A percentile compares a stretch with the other conserved stretches of the same genome.
Evolutionary conservation across 2,329 filamentous ascomycete species (phyloP).

Genomic region (Diaporthe caulivora): DNA sequence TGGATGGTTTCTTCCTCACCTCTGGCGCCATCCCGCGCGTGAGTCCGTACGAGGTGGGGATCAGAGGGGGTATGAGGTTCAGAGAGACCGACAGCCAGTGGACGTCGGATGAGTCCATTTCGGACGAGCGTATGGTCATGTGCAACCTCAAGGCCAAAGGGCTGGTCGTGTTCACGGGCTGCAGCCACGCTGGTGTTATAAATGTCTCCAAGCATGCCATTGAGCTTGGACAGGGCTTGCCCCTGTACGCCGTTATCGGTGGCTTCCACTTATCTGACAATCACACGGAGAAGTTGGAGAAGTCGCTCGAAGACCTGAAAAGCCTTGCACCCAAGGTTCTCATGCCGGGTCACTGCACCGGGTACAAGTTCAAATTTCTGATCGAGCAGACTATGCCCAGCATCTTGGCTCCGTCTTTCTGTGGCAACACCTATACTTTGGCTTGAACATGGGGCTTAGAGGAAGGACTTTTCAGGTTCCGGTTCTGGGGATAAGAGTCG

Average conservation of each 20-base stretch:
- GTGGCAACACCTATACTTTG: conserved; percentile 55
- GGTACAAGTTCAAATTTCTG: conserved; percentile 66
- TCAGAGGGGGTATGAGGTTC: conserved; percentile 59
- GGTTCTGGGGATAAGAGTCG: too few species aligned
- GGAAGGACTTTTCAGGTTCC: accelerated
- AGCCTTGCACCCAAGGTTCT: conserved; percentile 59
- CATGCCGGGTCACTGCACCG: conserved; percentile 67
- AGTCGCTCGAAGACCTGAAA: conserved; percentile 62
- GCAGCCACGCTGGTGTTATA: conserved; percentile 67
- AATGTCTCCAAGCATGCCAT: conserved; percentile 62
- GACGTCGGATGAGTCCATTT: conserved; percentile 62
- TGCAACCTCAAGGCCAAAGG: conserved; percentile 65
- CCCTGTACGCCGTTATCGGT: conserved; percentile 63
- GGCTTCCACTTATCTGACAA: conserved; percentile 66
- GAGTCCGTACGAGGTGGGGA: conserved; percentile 62
- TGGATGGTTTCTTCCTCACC: conserved; percentile 64
- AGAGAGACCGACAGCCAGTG: conserved; percentile 54
- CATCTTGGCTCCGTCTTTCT: conserved; percentile 61
- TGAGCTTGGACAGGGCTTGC: conserved; percentile 51
- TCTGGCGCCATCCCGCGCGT: conserved; percentile 64
- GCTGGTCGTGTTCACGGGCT: conserved; percentile 67
- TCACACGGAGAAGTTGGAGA: conserved; percentile 55
- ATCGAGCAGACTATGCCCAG: conserved; percentile 65
- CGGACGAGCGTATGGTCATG: conserved; percentile 66
- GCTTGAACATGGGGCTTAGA: not conserved